Conservation (phyloP, 1,139 yeast genomes). For the Lodderomyces orthopsilosis region DNA sequence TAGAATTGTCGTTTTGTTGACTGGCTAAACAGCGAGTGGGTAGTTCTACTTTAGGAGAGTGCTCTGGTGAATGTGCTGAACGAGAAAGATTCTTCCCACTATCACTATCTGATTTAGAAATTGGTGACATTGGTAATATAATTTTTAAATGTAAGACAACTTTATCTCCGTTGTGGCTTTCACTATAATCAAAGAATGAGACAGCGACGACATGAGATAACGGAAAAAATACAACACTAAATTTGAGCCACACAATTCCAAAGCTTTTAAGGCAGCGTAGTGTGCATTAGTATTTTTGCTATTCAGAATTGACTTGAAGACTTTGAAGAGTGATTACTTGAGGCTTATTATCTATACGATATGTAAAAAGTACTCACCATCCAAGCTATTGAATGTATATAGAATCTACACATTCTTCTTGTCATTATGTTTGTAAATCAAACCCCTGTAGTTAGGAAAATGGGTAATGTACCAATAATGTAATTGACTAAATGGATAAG, state of each 20-base stretch:
- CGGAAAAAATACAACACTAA: not conserved
- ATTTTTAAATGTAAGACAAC: not conserved
- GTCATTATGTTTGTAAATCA: slow-evolving; percentile 15
- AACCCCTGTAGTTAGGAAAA: slow-evolving; percentile 28
- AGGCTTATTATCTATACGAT: too few relatives aligned
- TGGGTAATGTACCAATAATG: slow-evolving; percentile 29
- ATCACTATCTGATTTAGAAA: not conserved
- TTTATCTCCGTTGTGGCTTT: slow-evolving; percentile 1
- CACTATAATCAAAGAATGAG: too few relatives aligned
- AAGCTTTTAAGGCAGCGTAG: not conserved
- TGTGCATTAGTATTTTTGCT: too few relatives aligned
- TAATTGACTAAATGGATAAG: slow-evolving; percentile 41
- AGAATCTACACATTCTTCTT: slow-evolving; percentile 4
- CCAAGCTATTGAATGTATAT: not conserved
- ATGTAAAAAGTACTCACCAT: too few relatives aligned
- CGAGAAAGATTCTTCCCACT: not conserved
- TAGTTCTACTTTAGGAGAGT: not conserved
- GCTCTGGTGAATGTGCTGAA: not conserved
- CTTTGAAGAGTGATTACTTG: too few relatives aligned
- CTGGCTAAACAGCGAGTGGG: not conserved
- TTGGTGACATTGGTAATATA: not conserved
- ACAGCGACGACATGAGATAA: too few relatives aligned
- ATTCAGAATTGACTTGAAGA: too few relatives aligned
- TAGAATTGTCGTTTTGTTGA: not conserved
- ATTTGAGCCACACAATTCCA: slow-evolving; percentile 1